Evolutionary conservation across 2,329 filamentous ascomycete genomes (phyloP), one percentile per base, ranked within the genome.

Genomic region (Polytolypa hystricis): DNA sequence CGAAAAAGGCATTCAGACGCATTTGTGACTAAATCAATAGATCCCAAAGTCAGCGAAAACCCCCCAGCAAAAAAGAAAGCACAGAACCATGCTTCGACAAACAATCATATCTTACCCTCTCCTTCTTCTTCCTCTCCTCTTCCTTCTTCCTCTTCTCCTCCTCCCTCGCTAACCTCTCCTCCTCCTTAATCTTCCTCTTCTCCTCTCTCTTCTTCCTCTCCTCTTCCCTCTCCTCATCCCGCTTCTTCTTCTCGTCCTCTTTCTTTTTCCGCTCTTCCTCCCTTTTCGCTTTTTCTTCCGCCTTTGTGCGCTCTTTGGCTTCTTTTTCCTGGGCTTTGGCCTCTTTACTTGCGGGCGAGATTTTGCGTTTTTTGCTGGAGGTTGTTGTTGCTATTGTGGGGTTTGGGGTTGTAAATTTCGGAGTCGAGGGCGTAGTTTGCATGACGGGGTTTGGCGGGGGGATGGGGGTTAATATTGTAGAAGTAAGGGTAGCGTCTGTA

Each of bases 1-100:
- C 47, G 39, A 71, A 71, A 50, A 71, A 71, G 2, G 61, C 57
- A 45, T 66, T 68, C n/a, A 71, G 49, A 36, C 60, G 63, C 42
- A 64, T 57, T 66, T 71, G 68, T 14, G 65, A 59, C 67, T 70
- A 42, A 26, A 23, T 14, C 15, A 20, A 21, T n/a, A n/a, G n/a
- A n/a, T n/a, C n/a, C 4, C 40, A 36, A 30, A 44, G 47, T 35
- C 46, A 51, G 14, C 47, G 30, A 39, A 49, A 35, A 53, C 11
- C 38, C 42, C n/a, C n/a, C n/a, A n/a, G n/a, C n/a, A n/a, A n/a
- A n/a, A 34, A 49, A 53, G 40, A 51, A 48, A 8, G 35, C 45
- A 17, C 32, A 8, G 16, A 29, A n/a, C n/a, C n/a, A n/a, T n/a
- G n/a, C n/a, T n/a, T n/a, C n/a, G n/a, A n/a, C n/a, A n/a, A n/a